Base-by-base conservation (phyloP, 768 basidiomycete species). In the Rhodotorula kratochvilovae region DNA sequence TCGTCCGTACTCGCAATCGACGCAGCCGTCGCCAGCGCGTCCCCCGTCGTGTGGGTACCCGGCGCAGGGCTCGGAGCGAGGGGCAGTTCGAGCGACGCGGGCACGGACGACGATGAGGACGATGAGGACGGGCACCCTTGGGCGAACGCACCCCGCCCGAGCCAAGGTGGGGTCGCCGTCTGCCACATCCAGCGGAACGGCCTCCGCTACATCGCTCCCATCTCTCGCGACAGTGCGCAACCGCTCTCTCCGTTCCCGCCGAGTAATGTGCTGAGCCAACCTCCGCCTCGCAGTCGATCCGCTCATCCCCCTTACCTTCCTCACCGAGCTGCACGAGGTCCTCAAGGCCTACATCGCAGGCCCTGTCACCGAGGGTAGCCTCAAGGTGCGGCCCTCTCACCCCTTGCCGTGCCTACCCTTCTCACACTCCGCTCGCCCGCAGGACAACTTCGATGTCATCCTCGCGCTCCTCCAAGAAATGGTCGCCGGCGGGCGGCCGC, bases 361-460 rank as follows among this genome's bases (percentile, higher is more conserved):
- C 1, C 65, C 70, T 3, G 70, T 71, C 15, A 69, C 74, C 5
- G 70, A 75, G 53, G 61, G 64, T 11, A 66, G 58, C 51, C 33
- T 75, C 35, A 75, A 75, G 67, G 73, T 74, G n/a, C 29, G 57
- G 27, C 23, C 43, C 19, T 12, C 1, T 10, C 27, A 0, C 21
- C 3, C 48, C 17, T 31, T 5, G 15, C 43, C 31, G 23, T 5
- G 19, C 33, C 45, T 33, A 13, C 35, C 13, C 42, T 12, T 16
- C 36, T 25, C 54, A 39, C 23, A n/a, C 21, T 11, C 42, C 23
- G 16, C 59, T 21, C 23, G 23, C 8, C 23, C 57, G 33, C 65
- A 74, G 73, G 74, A 75, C 67, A 51, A 75, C 64, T 75, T 75
- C 33, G 74, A 75, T 42, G 45, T 75, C 51, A 65, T 72, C 36